These are phyloP conservation scores for Aspergillus fumigatus DNA, from an alignment of 2,329 filamentous ascomycete genomes.

Conservation along the genomic window DNA sequence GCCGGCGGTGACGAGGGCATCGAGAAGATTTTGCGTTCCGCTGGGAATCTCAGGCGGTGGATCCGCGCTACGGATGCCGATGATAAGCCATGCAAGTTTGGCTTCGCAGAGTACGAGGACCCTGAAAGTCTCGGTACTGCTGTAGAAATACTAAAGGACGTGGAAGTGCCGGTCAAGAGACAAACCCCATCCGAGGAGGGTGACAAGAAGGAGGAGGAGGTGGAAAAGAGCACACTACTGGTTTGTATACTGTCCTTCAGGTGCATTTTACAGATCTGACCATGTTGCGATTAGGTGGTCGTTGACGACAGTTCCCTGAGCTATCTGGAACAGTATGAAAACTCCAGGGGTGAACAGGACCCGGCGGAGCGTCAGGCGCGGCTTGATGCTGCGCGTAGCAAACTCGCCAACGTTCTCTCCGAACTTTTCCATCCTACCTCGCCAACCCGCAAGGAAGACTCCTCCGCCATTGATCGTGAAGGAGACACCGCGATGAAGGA, in stretches of 20 bases:
- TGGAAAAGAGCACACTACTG: constrained; percentile 67
- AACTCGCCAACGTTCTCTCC: constrained; percentile 63
- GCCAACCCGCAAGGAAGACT: constrained; percentile 41
- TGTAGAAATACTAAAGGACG: constrained; percentile 74
- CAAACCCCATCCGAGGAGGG: constrained; percentile 49
- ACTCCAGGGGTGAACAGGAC: constrained; percentile 60
- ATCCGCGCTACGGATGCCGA: constrained; percentile 73
- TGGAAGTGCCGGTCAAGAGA: constrained; percentile 76
- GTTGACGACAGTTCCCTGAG: constrained; percentile 79
- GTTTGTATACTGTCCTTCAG: constrained; percentile 38
- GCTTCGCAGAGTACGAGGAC: constrained; percentile 94
- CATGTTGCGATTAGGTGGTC: constrained; percentile 46
- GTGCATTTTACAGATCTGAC: constrained; percentile 7
- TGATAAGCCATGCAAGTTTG: constrained; percentile 79
- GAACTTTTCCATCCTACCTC: constrained; percentile 66
- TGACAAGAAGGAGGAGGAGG: constrained; percentile 41
- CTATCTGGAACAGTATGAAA: constrained; percentile 78
- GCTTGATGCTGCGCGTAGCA: constrained; percentile 63
- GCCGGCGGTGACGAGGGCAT: constrained; percentile 71
- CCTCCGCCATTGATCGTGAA: constrained; percentile 54
- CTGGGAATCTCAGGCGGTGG: constrained; percentile 79
- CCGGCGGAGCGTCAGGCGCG: constrained; percentile 60
- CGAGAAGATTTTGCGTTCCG: constrained; percentile 71
- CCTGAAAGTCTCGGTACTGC: constrained; percentile 80
- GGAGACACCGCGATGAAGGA: constrained; percentile 69